These are phyloP conservation scores for Pyropia haitanensis DNA, from an alignment of 23 red algal genomes.

Conservation along the genomic window DNA sequence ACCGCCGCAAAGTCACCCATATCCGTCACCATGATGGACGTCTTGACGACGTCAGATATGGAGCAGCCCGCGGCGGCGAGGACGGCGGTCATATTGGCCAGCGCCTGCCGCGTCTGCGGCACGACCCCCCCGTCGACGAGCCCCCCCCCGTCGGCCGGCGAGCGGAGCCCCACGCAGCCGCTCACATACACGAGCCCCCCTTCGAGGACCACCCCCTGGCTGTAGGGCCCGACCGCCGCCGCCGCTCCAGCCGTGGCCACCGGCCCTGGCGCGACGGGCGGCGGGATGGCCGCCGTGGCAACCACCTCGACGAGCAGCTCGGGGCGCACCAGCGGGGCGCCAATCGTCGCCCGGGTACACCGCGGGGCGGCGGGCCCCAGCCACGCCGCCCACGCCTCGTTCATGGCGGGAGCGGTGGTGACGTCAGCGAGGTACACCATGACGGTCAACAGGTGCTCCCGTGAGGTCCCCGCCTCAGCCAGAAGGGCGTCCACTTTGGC, in stretches of 20 bases:
- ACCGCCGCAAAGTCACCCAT: constrained; percentile 87
- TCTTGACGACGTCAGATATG: constrained; percentile 58
- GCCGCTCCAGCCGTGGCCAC: constrained; percentile 62
- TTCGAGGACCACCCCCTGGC: constrained; percentile 55
- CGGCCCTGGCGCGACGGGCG: constrained; percentile 18
- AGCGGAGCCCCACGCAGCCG: constrained; percentile 87
- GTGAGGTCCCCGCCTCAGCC: constrained; percentile 38
- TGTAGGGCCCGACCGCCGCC: constrained; percentile 90
- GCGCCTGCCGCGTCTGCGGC: constrained; percentile 82
- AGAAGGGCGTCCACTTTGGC: constrained; percentile 60
- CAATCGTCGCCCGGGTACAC: constrained; percentile 33
- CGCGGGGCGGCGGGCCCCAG: constrained; percentile 36
- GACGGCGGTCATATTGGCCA: constrained; percentile 76
- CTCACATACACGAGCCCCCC: constrained; percentile 86
- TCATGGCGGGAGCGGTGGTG: constrained; percentile 44
- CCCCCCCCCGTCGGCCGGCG: constrained; percentile 18
- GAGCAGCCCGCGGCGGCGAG: constrained; percentile 46
- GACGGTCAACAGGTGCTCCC: constrained; percentile 47
- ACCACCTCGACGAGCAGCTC: constrained; percentile 73
- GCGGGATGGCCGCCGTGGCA: constrained; percentile 68
- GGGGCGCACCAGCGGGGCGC: constrained; percentile 38
- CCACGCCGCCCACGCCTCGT: constrained; percentile 68
- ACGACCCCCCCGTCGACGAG: constrained; percentile 54
- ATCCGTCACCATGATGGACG: constrained; percentile 74
- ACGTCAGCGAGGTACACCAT: constrained; percentile 70